Evolutionary conservation across 2,329 filamentous ascomycete species (phyloP), one percentile per base, ranked within the genome.

Genomic region (Ophiostoma quercus): DNA sequence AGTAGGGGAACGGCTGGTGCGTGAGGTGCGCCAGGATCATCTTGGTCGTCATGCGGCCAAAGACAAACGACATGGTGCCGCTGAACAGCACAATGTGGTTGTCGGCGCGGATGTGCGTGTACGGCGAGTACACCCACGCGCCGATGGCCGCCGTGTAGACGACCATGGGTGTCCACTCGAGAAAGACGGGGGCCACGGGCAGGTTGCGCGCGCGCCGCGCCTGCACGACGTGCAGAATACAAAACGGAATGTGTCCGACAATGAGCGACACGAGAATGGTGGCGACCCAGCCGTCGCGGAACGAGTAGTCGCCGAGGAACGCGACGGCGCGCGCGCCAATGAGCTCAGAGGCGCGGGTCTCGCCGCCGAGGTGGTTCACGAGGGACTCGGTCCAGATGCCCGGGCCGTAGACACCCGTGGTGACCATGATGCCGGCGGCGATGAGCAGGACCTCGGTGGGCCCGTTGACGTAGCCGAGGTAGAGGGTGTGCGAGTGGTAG

Each of bases 11-110:
- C 3, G 94, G 92, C 79, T 98, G 95, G 73, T 88, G 88, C 1
- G 95, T 95, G 68, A 99, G 84, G 79, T 99, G 95, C 2, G 95
- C 94, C 22, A 99, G 88, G 77, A 99, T 99, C 80, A 98, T 98
- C 83, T 98, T 99, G 54, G 95, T 99, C 0, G 95, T 98, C 90
- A 99, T 93, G 74, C 95, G 90, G 47, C 95, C 95, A 79, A 99
- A 98, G 71, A 97, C 95, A 76, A 98, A 94, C n/a, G 92, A 91
- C 84, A 98, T 91, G 71, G 92, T 96, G 71, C 96, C 81, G 82
- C 94, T 97, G 79, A 97, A 96, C 66, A 98, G 86, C 12, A 96
- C 88, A 1, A 99, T 86, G 76, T 95, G 91, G 81, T 98, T 97
- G 71, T 96, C 88, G 47, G 82, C 80, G 77, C 96, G 85, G 51